Conservation (phyloP, 1,284 basidiomycete genomes). For the Marasmius oreades region DNA sequence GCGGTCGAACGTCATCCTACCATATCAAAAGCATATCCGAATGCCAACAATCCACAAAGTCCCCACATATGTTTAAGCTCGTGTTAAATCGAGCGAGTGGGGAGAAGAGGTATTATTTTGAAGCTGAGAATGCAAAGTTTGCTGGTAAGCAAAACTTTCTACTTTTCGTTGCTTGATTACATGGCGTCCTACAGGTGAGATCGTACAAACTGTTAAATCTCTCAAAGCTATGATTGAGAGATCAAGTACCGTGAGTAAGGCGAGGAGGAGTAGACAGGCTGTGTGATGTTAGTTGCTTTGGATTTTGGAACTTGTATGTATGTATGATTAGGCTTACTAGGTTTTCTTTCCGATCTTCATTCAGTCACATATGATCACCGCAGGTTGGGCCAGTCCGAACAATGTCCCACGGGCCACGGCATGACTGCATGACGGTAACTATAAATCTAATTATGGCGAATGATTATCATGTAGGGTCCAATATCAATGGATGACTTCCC, state of each 20-base stretch:
- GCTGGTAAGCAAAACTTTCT: conserved; percentile 49
- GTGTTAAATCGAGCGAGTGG: conserved; percentile 45
- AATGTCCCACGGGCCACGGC: no score
- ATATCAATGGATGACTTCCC: no score
- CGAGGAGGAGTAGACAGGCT: conserved; percentile 54
- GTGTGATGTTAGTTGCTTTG: conserved; percentile 8
- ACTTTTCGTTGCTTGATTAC: no score
- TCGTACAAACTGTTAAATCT: conserved; percentile 63
- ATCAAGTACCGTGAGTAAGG: conserved; percentile 53
- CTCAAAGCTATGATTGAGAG: conserved; percentile 59
- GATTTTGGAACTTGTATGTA: no score
- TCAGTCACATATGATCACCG: no score
- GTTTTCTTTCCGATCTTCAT: no score
- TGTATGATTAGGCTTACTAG: no score
- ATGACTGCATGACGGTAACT: no score
- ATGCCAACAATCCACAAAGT: conserved; percentile 82
- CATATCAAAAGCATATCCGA: conserved; percentile 86
- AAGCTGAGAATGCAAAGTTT: conserved; percentile 82
- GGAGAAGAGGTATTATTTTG: conserved; percentile 96
- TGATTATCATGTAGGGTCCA: no score
- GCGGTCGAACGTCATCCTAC: conserved; percentile 86
- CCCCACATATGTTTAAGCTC: conserved; percentile 80
- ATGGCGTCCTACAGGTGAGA: conserved; percentile 48
- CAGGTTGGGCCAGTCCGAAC: no score
- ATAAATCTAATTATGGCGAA: no score